These are phyloP conservation scores for Bifiguratus adelaidae DNA, from an alignment of 192 early-diverging fungal species.

Conservation along the genomic window DNA sequence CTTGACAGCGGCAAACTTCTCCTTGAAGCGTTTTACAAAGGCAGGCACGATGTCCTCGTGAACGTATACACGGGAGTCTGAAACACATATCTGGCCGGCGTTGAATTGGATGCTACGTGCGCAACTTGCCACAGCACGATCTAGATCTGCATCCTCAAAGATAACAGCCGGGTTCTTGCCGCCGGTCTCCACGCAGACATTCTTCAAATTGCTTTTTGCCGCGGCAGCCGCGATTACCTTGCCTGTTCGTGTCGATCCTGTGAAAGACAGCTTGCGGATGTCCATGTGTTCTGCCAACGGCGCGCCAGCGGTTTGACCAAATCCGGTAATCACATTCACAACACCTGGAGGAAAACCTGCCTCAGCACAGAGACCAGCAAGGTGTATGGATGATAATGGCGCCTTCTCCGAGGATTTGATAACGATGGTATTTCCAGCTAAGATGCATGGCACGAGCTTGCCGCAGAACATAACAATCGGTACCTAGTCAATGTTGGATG, in stretches of 20 bases:
- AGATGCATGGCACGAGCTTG: slow-evolving; percentile 67
- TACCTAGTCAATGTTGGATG: neutral
- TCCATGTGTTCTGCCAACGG: slow-evolving; percentile 45
- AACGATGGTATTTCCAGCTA: slow-evolving; percentile 58
- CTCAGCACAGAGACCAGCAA: slow-evolving; percentile 45
- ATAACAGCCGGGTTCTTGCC: slow-evolving; percentile 9
- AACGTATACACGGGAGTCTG: slow-evolving; percentile 36
- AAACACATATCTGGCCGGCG: slow-evolving; percentile 37
- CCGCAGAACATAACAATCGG: slow-evolving; percentile 51
- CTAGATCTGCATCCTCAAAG: slow-evolving; percentile 10
- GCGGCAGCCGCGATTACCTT: slow-evolving; percentile 1
- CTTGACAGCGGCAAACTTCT: slow-evolving; percentile 13
- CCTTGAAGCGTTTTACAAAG: slow-evolving; percentile 2
- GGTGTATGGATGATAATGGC: slow-evolving; percentile 41
- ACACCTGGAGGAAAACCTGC: slow-evolving; percentile 68
- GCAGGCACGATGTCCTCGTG: slow-evolving; percentile 35
- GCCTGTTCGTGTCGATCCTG: slow-evolving; percentile 18
- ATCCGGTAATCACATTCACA: slow-evolving; percentile 68
- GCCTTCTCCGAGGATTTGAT: slow-evolving; percentile 61
- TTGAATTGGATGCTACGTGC: slow-evolving; percentile 26
- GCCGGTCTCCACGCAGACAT: slow-evolving; percentile 8
- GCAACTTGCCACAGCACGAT: neutral
- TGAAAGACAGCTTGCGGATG: slow-evolving; percentile 46
- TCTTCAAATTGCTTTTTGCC: slow-evolving; percentile 8
- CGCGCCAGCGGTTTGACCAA: slow-evolving; percentile 45